phyloP scores from a whole-genome alignment of 139 green algal genomes.

The Chlorella sorokiniana region DNA sequence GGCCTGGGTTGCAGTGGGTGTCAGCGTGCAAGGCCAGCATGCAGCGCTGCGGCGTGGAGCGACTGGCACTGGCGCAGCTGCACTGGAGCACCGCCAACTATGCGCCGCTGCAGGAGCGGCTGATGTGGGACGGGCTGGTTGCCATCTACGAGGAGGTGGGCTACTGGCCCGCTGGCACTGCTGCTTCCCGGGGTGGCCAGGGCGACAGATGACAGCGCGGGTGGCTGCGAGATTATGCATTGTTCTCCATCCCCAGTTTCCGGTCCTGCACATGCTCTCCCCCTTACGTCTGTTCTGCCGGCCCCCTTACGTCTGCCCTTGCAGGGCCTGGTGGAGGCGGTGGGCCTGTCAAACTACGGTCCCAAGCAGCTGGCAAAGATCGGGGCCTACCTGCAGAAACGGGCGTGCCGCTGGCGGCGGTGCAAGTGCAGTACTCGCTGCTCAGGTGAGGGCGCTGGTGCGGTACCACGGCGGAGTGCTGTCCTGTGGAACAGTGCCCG shows the following conservation, averaged over 20 bases:
- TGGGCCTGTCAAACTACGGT: slow-evolving; percentile 76
- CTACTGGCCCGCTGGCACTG: too few species aligned
- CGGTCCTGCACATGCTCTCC: too few species aligned
- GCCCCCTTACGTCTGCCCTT: background rate
- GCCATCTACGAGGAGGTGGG: slow-evolving; percentile 62
- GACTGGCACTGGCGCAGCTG: slow-evolving; percentile 82
- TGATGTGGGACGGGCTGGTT: slow-evolving; percentile 77
- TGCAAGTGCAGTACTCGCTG: slow-evolving; percentile 92
- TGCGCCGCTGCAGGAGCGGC: slow-evolving; percentile 74
- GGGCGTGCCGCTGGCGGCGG: slow-evolving; percentile 85
- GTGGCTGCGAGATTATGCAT: background rate
- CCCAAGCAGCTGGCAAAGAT: slow-evolving; percentile 75
- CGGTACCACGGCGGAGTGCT: background rate
- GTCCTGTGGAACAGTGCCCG: too few species aligned
- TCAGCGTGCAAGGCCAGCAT: slow-evolving; percentile 56
- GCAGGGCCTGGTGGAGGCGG: slow-evolving; percentile 69
- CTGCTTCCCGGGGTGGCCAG: background rate
- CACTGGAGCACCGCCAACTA: slow-evolving; percentile 91
- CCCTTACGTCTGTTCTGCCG: background rate
- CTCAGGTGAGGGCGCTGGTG: slow-evolving; percentile 60
- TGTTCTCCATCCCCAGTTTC: background rate
- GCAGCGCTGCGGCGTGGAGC: slow-evolving; percentile 63
- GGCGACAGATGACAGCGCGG: background rate
- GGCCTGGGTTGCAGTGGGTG: slow-evolving; percentile 63
- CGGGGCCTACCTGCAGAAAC: slow-evolving; percentile 62